Evolutionary conservation across 805 yeast species (phyloP).

Genomic region (Wickerhamiella sergipiensis): DNA sequence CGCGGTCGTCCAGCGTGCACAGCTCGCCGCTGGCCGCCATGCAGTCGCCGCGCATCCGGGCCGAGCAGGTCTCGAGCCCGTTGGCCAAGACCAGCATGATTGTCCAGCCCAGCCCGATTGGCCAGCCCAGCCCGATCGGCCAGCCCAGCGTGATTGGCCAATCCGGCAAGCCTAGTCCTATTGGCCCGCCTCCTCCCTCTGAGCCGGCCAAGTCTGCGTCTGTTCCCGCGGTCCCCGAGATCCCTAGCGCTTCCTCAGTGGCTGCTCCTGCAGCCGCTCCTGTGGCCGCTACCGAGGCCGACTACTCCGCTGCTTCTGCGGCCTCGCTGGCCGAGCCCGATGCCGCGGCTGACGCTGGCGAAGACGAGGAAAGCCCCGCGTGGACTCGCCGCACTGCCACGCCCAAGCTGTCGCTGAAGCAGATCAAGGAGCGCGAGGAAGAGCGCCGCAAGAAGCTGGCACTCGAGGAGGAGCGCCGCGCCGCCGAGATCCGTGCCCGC

Average conservation of each 20-base stretch:
- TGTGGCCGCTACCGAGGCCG: background rate
- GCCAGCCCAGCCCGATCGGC: too few relatives aligned
- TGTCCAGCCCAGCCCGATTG: too few relatives aligned
- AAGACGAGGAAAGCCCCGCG: background rate
- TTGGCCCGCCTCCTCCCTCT: background rate
- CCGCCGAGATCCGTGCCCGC: conserved; percentile 3
- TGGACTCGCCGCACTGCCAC: background rate
- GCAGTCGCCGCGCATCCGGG: background rate
- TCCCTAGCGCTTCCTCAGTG: background rate
- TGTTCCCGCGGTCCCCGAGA: background rate
- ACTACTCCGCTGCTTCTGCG: too few relatives aligned
- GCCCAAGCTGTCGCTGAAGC: conserved; percentile 3
- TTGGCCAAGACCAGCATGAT: too few relatives aligned
- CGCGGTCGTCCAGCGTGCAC: background rate
- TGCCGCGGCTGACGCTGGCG: background rate
- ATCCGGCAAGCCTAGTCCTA: background rate
- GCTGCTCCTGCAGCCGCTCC: background rate
- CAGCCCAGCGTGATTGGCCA: background rate
- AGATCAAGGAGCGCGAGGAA: conserved; percentile 1
- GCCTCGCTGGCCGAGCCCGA: too few relatives aligned
- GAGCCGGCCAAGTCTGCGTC: background rate
- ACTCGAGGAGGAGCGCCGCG: background rate
- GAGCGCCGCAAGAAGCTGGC: background rate
- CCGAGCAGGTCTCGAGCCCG: background rate
- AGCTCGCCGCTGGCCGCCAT: background rate